Evolutionary conservation across 2,329 filamentous ascomycete genomes (phyloP).

Genomic region (Teratosphaeria epicoccoides): DNA sequence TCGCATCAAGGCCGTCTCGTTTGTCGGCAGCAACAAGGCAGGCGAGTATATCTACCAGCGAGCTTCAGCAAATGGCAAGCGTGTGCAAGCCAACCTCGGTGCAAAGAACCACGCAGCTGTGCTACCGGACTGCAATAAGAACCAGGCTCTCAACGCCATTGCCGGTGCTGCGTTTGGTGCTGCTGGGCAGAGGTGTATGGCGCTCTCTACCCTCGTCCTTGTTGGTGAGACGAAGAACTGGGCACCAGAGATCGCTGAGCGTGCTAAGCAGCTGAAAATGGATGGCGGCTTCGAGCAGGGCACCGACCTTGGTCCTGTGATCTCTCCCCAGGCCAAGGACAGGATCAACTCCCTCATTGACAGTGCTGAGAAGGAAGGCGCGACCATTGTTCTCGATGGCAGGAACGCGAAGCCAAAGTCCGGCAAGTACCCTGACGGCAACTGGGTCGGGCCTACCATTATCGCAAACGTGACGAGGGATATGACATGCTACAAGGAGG

Average conservation of each 20-base stretch:
- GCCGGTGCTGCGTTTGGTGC: constrained; percentile 76
- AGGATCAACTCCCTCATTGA: constrained; percentile 67
- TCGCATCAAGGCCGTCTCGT: constrained; percentile 74
- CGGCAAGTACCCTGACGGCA: constrained; percentile 26
- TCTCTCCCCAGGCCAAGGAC: constrained; percentile 66
- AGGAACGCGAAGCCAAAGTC: constrained; percentile 38
- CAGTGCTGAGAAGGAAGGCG: constrained; percentile 68
- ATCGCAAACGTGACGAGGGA: constrained; percentile 68
- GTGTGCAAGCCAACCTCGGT: constrained; percentile 76
- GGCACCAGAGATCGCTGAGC: constrained; percentile 66
- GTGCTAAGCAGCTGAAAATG: constrained; percentile 60
- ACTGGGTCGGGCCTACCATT: constrained; percentile 73
- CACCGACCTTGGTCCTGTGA: constrained; percentile 72
- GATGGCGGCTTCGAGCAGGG: constrained; percentile 74
- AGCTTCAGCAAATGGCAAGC: constrained; percentile 75
- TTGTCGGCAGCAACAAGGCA: constrained; percentile 79
- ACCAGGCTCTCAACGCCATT: constrained; percentile 76
- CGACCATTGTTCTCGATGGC: constrained; percentile 72
- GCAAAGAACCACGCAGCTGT: constrained; percentile 84
- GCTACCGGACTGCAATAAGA: constrained; percentile 80
- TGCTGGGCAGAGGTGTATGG: constrained; percentile 80
- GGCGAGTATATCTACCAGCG: constrained; percentile 77
- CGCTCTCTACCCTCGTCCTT: constrained; percentile 70
- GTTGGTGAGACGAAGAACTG: constrained; percentile 78
- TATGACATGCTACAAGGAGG: constrained; percentile 77